A percentile compares a stretch with the other conserved stretches of the same genome.
phyloP scores from a whole-genome alignment of 257 asterid species.

The Linderniella brevidens region DNA sequence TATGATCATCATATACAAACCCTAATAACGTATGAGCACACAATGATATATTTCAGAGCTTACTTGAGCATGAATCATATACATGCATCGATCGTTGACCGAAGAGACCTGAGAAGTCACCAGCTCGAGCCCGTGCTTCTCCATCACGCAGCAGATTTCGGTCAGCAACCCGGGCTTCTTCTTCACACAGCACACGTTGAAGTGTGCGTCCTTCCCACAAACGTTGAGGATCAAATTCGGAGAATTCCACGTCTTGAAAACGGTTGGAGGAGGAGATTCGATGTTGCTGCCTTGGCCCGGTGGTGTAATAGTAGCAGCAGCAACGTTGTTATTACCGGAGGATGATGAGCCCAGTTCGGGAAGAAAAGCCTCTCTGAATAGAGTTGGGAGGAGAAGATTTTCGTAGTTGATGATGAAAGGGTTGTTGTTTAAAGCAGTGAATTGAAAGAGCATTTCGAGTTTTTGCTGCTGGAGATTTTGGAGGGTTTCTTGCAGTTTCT shows the following conservation, averaged over 20 bases:
- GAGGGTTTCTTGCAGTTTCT: slow-evolving; percentile 18
- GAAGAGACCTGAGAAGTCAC: slow-evolving; percentile 34
- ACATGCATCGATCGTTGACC: slow-evolving; percentile 18
- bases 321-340: background rate
- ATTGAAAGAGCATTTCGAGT: slow-evolving; percentile 23
- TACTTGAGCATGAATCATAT: slow-evolving; percentile 44
- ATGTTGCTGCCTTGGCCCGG: background rate
- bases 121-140: slow-evolving; percentile 38
- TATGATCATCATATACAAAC: background rate
- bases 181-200: slow-evolving; percentile 26
- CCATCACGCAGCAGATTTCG: slow-evolving; percentile 29
- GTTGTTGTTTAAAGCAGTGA: background rate
- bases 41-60: too few relatives aligned
- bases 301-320: too few relatives aligned
- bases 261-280: slow-evolving; percentile 7
- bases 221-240: slow-evolving; percentile 32
- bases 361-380: slow-evolving; percentile 26
- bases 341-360: slow-evolving; percentile 28
- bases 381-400: slow-evolving; percentile 1
- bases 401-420: slow-evolving; percentile 5
- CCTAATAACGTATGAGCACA: too few relatives aligned
- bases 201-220: slow-evolving; percentile 42
- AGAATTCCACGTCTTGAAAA: slow-evolving; percentile 40
- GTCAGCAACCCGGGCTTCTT: slow-evolving; percentile 36
- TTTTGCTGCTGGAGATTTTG: slow-evolving; percentile 30